Evolutionary conservation across 768 basidiomycete genomes (phyloP).

Genomic region (Baorangia bicolor): DNA sequence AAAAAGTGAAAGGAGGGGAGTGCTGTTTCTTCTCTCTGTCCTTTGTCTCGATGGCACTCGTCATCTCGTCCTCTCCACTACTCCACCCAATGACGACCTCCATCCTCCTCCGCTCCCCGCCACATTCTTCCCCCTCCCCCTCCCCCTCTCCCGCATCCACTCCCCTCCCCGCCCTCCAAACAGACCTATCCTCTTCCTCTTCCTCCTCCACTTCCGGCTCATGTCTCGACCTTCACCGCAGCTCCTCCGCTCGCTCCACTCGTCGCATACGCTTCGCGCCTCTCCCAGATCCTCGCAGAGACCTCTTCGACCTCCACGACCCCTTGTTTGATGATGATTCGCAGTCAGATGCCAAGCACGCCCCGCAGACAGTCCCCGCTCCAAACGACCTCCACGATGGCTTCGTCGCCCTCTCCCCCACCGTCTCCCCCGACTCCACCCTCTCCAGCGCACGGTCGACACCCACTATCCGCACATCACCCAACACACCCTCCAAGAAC

Average conservation of each 20-base stretch:
- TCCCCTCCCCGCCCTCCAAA: slow-evolving; percentile 13
- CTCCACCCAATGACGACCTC: slow-evolving; percentile 14
- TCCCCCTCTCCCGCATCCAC: slow-evolving; percentile 9
- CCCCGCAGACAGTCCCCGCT: background rate
- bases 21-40: background rate
- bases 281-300: slow-evolving; percentile 71
- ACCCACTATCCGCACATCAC: slow-evolving; percentile 19
- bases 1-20: slow-evolving; percentile 13
- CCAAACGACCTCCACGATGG: slow-evolving; percentile 3
- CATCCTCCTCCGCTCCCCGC: slow-evolving; percentile 21
- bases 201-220: slow-evolving; percentile 23
- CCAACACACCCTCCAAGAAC: background rate
- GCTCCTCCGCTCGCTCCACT: slow-evolving; percentile 9
- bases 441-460: slow-evolving; percentile 22
- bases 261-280: slow-evolving; percentile 77
- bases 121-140: background rate
- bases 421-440: slow-evolving; percentile 20
- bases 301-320: slow-evolving; percentile 20
- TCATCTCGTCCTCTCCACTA: background rate
- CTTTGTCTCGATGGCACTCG: slow-evolving; percentile 9
- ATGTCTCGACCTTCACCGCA: slow-evolving; percentile 13
- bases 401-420: slow-evolving; percentile 16
- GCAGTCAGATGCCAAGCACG: slow-evolving; percentile 16
- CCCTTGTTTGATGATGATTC: slow-evolving; percentile 35
- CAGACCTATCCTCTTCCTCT: slow-evolving; percentile 16